Conservation (phyloP, 2,329 filamentous ascomycete species). For the Ceratocystis papillata region DNA sequence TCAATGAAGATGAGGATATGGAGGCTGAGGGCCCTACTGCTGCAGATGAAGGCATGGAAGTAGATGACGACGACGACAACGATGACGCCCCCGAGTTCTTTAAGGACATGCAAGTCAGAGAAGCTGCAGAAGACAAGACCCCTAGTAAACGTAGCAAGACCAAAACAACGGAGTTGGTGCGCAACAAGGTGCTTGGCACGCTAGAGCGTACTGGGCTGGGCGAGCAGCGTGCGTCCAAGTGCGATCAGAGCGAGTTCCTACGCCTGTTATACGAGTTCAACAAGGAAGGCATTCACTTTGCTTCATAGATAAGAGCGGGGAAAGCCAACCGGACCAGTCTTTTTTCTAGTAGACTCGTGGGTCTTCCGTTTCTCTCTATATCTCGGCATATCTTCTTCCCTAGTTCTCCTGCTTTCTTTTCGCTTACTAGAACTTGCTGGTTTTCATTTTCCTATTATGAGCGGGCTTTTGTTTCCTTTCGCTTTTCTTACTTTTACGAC, state of each 20-base stretch:
- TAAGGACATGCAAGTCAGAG: conserved; percentile 46
- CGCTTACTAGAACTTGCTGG: neutral
- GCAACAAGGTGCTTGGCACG: conserved; percentile 75
- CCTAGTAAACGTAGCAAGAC: conserved; percentile 66
- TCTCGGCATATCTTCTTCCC: neutral
- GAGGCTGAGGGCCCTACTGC: neutral
- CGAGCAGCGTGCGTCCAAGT: conserved; percentile 72
- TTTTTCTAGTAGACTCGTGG: neutral
- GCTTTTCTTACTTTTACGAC: neutral
- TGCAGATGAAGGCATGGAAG: conserved; percentile 35
- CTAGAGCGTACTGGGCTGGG: conserved; percentile 70
- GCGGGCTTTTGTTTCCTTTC: neutral
- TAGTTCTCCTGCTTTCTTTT: neutral
- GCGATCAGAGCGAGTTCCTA: conserved; percentile 87
- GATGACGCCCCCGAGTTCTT: conserved; percentile 79
- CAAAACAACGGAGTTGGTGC: conserved; percentile 69
- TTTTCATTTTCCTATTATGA: conserved; percentile 12
- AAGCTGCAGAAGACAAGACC: conserved; percentile 40
- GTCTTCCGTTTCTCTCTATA: neutral
- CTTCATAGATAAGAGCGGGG: conserved; percentile 28
- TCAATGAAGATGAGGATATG: conserved; percentile 32
- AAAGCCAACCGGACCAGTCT: neutral
- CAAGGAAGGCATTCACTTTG: conserved; percentile 83
- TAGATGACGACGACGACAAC: conserved; percentile 44
- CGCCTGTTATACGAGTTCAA: conserved; percentile 74